Conservation (phyloP, 495 filamentous ascomycete genomes). For the Neurospora sp. region DNA sequence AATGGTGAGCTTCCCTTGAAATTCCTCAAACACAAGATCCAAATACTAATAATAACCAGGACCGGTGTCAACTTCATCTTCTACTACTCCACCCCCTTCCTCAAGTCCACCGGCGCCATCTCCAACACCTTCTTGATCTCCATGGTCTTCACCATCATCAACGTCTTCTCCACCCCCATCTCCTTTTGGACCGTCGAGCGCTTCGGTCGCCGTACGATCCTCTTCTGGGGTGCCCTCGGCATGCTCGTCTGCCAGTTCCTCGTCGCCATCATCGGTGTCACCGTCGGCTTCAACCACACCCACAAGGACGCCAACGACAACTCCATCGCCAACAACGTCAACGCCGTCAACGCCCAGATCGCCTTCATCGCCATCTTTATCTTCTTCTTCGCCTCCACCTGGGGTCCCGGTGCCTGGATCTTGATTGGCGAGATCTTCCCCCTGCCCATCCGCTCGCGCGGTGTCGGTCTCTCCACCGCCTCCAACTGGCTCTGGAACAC, state of each 20-base stretch:
- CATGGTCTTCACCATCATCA: conserved; percentile 76
- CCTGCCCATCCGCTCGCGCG: conserved; percentile 69
- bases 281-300: conserved; percentile 36
- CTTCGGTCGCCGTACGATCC: conserved; percentile 71
- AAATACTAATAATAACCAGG: conserved; percentile 14
- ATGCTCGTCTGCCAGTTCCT: conserved; percentile 85
- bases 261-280: conserved; percentile 64
- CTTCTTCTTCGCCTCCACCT: conserved; percentile 71
- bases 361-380: conserved; percentile 79
- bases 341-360: conserved; percentile 53
- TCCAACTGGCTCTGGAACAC: conserved; percentile 88
- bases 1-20: conserved; percentile 31
- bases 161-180: conserved; percentile 70
- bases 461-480: conserved; percentile 70
- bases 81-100: conserved; percentile 80
- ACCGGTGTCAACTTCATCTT: conserved; percentile 90
- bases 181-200: conserved; percentile 78
- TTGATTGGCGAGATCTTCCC: conserved; percentile 84
- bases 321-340: conserved; percentile 43
- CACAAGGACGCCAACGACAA: conserved; percentile 8
- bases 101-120: conserved; percentile 61
- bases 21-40: background rate
- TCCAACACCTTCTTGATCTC: conserved; percentile 66
- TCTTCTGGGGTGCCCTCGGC: conserved; percentile 65
- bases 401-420: conserved; percentile 75